These are phyloP conservation scores for Pleurotus citrinopileatus DNA, from an alignment of 768 basidiomycete species.

Conservation along the genomic window DNA sequence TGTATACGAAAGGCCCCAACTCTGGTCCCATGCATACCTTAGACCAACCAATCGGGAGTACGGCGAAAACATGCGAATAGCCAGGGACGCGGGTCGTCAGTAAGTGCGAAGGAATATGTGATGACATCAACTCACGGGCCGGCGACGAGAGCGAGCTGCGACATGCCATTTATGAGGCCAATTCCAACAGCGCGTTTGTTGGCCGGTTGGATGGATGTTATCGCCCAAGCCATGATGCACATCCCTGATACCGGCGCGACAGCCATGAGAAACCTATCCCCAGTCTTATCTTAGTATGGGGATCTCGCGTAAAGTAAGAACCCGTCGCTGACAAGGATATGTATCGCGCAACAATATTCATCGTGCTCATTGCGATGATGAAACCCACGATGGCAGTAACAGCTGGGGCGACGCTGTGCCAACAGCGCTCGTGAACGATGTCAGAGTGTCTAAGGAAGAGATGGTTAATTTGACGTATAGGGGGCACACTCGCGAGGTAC, in stretches of 20 bases:
- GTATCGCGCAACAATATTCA: slow-evolving; percentile 49
- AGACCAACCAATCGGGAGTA: neutral
- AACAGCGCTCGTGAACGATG: slow-evolving; percentile 54
- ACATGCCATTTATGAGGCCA: slow-evolving; percentile 62
- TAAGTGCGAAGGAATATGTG: neutral
- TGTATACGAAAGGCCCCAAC: slow-evolving; percentile 51
- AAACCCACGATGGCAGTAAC: slow-evolving; percentile 57
- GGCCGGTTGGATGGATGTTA: slow-evolving; percentile 47
- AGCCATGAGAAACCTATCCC: slow-evolving; percentile 12
- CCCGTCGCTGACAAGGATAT: slow-evolving; percentile 41
- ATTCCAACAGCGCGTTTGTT: slow-evolving; percentile 68
- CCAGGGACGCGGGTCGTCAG: too few species aligned
- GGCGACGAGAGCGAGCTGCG: slow-evolving; percentile 52
- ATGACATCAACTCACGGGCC: slow-evolving; percentile 46
- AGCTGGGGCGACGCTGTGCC: slow-evolving; percentile 47
- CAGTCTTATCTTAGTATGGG: neutral
- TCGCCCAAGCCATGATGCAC: slow-evolving; percentile 33
- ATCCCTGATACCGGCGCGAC: slow-evolving; percentile 45
- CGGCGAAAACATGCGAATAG: too few species aligned
- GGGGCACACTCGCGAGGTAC: slow-evolving; percentile 24
- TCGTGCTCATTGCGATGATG: slow-evolving; percentile 49
- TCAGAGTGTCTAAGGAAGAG: slow-evolving; percentile 50
- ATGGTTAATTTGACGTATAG: neutral
- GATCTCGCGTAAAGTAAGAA: neutral
- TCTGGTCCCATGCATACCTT: slow-evolving; percentile 47